phyloP scores from a whole-genome alignment of 2,329 filamentous ascomycete species.

The Exophiala calicioides region DNA sequence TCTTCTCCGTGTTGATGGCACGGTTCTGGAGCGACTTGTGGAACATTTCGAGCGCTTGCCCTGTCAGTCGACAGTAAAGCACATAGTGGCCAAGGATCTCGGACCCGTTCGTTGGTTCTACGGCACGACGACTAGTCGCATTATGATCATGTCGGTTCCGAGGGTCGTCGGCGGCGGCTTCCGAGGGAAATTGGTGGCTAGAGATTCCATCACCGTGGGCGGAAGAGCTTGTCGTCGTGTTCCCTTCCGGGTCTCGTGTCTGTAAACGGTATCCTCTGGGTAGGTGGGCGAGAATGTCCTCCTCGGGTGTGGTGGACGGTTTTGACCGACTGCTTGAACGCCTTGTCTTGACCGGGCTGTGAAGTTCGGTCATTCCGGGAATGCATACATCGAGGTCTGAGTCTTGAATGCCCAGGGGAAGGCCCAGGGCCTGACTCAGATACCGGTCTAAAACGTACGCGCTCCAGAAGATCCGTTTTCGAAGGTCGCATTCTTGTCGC shows the following conservation, averaged over 20 bases:
- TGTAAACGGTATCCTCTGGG: conserved; percentile 1
- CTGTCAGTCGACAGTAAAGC: conserved; percentile 39
- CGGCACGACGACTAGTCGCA: too few relatives aligned
- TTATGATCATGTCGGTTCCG: too few relatives aligned
- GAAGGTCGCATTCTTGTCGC: conserved; percentile 47
- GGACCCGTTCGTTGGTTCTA: too few relatives aligned
- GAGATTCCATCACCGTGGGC: neutral
- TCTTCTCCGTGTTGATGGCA: conserved; percentile 36
- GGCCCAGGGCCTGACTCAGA: conserved; percentile 57
- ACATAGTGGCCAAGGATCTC: conserved; percentile 38
- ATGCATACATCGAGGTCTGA: conserved; percentile 60
- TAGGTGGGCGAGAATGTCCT: conserved; percentile 14
- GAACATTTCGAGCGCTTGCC: conserved; percentile 40
- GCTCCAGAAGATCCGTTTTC: conserved; percentile 59
- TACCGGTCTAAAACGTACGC: conserved; percentile 59
- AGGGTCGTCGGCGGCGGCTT: too few relatives aligned
- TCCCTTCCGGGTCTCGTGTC: neutral
- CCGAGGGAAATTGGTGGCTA: neutral
- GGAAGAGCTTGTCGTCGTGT: neutral
- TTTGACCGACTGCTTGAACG: neutral
- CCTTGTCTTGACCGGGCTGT: conserved; percentile 7
- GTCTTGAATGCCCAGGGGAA: conserved; percentile 58
- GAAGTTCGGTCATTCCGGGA: conserved; percentile 15
- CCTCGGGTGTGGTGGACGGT: neutral
- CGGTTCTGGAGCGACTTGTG: conserved; percentile 41